These are phyloP conservation scores for Acanthamoeba lenticulata DNA, from an alignment of 208 protist genomes.

Conservation along the genomic window DNA sequence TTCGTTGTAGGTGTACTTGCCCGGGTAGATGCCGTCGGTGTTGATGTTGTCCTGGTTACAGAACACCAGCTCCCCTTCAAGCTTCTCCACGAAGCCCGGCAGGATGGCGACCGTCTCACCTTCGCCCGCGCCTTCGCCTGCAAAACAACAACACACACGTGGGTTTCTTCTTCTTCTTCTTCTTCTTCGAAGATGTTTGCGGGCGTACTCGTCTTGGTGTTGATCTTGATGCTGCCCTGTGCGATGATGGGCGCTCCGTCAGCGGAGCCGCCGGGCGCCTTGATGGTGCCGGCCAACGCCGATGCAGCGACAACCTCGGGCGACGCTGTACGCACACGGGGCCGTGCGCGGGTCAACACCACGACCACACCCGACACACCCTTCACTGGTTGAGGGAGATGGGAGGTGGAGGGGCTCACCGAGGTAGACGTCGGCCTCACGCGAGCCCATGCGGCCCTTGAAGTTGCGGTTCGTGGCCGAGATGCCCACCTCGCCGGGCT, in stretches of 20 bases:
- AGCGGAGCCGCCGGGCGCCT: background rate
- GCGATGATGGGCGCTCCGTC: background rate
- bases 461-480: constrained; percentile 89
- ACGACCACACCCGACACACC: background rate
- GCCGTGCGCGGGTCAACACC: too few species aligned
- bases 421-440: constrained; percentile 72
- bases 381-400: background rate
- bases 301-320: constrained; percentile 85
- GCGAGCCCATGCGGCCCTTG: constrained; percentile 87
- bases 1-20: constrained; percentile 85
- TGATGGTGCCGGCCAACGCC: constrained; percentile 83
- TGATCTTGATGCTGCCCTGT: background rate
- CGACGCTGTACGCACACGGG: constrained; percentile 72
- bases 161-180: too few species aligned
- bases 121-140: background rate
- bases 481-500: constrained; percentile 88
- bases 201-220: background rate
- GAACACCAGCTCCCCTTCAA: constrained; percentile 77
- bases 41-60: constrained; percentile 85
- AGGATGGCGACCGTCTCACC: background rate
- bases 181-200: background rate
- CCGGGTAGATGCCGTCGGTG: constrained; percentile 85
- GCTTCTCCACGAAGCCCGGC: constrained; percentile 74
- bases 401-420: background rate
- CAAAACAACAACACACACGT: background rate